A percentile compares a stretch with the other conserved stretches of the same genome.
These are phyloP conservation scores for Lagerstroemia speciosa DNA, from an alignment of 345 rosid species.

Conservation along the genomic window DNA sequence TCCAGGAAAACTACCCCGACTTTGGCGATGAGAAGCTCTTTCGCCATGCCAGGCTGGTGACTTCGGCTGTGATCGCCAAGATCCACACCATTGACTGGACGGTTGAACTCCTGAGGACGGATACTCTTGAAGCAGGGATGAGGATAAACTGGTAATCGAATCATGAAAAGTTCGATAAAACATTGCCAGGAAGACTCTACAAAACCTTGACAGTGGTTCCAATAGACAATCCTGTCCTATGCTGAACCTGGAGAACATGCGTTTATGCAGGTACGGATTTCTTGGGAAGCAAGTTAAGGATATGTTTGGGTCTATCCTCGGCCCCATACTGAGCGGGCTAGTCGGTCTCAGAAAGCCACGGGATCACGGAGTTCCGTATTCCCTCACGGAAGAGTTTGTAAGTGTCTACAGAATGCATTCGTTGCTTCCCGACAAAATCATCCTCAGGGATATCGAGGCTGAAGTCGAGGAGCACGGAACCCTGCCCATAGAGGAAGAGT, in stretches of 20 bases:
- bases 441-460: constrained; percentile 41
- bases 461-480: constrained; percentile 22
- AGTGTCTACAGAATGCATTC: constrained; percentile 71
- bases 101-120: constrained; percentile 58
- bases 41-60: constrained; percentile 55
- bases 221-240: not conserved
- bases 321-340: constrained; percentile 55
- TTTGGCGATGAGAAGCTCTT: constrained; percentile 61
- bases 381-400: constrained; percentile 62
- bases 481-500: constrained; percentile 45
- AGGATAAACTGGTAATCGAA: constrained; percentile 3
- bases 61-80: constrained; percentile 75
- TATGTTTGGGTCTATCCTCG: constrained; percentile 38
- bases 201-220: too few species aligned
- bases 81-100: constrained; percentile 89
- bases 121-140: constrained; percentile 29
- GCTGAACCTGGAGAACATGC: not conserved
- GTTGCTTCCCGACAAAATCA: constrained; percentile 50
- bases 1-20: constrained; percentile 15
- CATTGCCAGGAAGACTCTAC: too few species aligned
- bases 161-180: not conserved
- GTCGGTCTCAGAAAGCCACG: constrained; percentile 61
- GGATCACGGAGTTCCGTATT: constrained; percentile 76
- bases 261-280: constrained; percentile 40
- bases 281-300: constrained; percentile 69